A percentile compares a stretch with the other conserved stretches of the same genome.
Conservation (phyloP, 805 yeast species). For the Trichomonascus vanleenenianus region DNA sequence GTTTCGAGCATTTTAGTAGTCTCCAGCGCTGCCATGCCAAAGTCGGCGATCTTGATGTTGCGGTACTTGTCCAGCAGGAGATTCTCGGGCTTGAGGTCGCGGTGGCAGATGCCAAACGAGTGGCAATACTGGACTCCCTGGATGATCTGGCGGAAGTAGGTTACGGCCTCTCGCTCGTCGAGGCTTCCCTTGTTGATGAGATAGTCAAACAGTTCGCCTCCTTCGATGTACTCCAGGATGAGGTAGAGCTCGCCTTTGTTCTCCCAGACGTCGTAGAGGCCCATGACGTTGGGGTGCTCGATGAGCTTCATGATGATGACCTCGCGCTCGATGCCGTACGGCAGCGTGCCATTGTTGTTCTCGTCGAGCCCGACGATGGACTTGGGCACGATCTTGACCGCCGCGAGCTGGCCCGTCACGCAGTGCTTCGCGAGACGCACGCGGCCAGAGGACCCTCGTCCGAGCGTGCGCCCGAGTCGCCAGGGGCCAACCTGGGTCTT, state of each 20-base stretch:
- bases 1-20: constrained; percentile 78
- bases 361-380: constrained; percentile 43
- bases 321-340: constrained; percentile 95
- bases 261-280: constrained; percentile 96
- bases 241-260: constrained; percentile 85
- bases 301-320: constrained; percentile 94
- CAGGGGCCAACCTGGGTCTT: constrained; percentile 84
- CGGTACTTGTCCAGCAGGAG: constrained; percentile 69
- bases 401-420: constrained; percentile 81
- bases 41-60: constrained; percentile 94
- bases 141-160: constrained; percentile 80
- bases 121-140: constrained; percentile 80
- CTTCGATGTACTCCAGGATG: constrained; percentile 92
- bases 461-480: constrained; percentile 90
- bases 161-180: constrained; percentile 83
- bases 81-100: constrained; percentile 81
- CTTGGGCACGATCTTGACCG: constrained; percentile 93
- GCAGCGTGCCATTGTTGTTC: constrained; percentile 44
- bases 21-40: constrained; percentile 98
- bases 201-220: constrained; percentile 92
- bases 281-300: constrained; percentile 89
- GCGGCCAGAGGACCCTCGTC: constrained; percentile 95
- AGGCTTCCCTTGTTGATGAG: constrained; percentile 82
- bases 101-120: constrained; percentile 78
- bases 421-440: constrained; percentile 87